Evolutionary conservation across 345 rosid genomes (phyloP), one percentile per base, ranked within the genome.

Genomic region (Eucalyptus dawsonii): DNA sequence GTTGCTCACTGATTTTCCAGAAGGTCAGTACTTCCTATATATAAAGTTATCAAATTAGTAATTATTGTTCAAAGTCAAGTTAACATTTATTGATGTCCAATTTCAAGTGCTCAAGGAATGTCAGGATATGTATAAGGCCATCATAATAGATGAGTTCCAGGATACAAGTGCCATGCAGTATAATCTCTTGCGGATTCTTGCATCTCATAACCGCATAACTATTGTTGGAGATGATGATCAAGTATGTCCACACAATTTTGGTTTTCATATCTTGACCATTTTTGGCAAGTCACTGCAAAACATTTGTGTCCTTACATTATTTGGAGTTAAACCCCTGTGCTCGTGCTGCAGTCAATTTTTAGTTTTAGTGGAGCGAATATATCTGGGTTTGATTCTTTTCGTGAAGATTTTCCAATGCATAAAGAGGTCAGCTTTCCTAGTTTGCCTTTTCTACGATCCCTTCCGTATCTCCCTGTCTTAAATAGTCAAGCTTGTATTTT

Each of bases 201-300:
- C 99, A 86, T 94, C 98, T 90, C 98, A 96, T 93, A 93, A 94
- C 90, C 90, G 50, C 89, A 92, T 97, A 89, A 97, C 99, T 47
- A 90, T 97, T 88, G 96, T 97, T 89, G 99, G 99, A 67, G 99
- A 97, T 93, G 99, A 97, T 92, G 99, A 97, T 93, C 99, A 97
- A 97, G 99, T 96, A 69, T 87, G 31, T 91, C 89, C 88, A 47
- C 58, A 54, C 3, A 34, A 31, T 19, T 53, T 31, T 86, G 56
- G 29, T 86, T 42, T 45, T 60, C 67, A 50, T 7, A 7, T 58
- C 45, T 50, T 17, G 29, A 34, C 88, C 88, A 31, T 22, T 53
- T 51, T 58, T 86, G n/a, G 62, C 62, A 86, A 37, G 45, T 50
- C 67, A 53, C 45, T 53, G 17, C 44, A 21, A 86, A 53, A 34